These are phyloP conservation scores for Diaporthe citrichinensis DNA, from an alignment of 2,329 filamentous ascomycete species.

Conservation along the genomic window DNA sequence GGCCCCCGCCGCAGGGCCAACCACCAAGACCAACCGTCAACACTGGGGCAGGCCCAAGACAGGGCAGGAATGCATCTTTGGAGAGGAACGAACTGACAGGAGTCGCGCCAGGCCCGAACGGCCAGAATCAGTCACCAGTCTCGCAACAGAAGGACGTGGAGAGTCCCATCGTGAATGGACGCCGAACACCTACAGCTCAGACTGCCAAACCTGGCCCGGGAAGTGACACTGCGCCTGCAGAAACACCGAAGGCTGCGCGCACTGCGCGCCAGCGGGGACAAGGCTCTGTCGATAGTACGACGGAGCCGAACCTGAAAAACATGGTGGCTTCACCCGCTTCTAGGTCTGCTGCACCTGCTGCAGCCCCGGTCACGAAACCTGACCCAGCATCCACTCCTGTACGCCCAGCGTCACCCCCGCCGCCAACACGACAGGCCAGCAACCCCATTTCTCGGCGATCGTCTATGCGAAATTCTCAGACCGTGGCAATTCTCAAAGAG, in stretches of 20 bases:
- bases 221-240: constrained; percentile 46
- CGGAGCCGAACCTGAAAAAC: constrained; percentile 67
- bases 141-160: constrained; percentile 64
- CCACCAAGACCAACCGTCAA: constrained; percentile 64
- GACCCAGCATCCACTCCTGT: constrained; percentile 28
- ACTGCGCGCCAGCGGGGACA: constrained; percentile 70
- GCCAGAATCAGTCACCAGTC: constrained; percentile 58
- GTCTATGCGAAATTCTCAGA: constrained; percentile 74
- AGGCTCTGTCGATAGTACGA: constrained; percentile 77
- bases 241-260: constrained; percentile 56
- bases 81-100: constrained; percentile 57
- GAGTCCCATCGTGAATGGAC: constrained; percentile 69
- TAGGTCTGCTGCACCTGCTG: constrained; percentile 23
- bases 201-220: constrained; percentile 51
- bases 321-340: constrained; percentile 43
- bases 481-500: constrained; percentile 85
- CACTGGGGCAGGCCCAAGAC: constrained; percentile 57
- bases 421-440: constrained; percentile 69
- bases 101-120: constrained; percentile 39
- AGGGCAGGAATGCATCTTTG: constrained; percentile 62
- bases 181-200: constrained; percentile 73
- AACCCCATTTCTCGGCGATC: constrained; percentile 72
- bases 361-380: constrained; percentile 51
- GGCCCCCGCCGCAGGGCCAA: constrained; percentile 69
- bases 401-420: constrained; percentile 71